Conservation (phyloP, 495 filamentous ascomycete genomes). For the Thermochaetoides thermophila region DNA sequence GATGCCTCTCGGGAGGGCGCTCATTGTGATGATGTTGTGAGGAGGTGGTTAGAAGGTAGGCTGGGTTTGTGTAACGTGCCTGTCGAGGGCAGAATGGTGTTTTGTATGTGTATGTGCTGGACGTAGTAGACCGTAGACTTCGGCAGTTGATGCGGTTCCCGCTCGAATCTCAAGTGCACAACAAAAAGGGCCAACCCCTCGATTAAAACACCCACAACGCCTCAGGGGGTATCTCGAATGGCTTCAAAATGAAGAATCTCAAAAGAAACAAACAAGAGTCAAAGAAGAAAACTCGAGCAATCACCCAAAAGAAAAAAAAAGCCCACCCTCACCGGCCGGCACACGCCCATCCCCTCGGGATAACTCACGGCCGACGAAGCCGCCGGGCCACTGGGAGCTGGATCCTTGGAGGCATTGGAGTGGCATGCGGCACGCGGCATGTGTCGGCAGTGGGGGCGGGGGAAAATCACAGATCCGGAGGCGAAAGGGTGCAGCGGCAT, state of each 20-base stretch:
- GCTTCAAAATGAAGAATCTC: neutral
- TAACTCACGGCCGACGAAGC: conserved; percentile 8
- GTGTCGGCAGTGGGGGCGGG: conserved; percentile 10
- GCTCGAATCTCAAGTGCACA: too few relatives aligned
- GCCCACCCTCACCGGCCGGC: neutral
- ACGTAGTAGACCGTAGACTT: neutral
- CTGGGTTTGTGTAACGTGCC: neutral
- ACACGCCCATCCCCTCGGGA: conserved; percentile 4
- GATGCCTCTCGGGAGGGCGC: conserved; percentile 37
- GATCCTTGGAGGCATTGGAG: too few relatives aligned
- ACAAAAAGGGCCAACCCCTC: neutral
- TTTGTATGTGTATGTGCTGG: too few relatives aligned
- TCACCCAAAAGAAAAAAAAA: conserved; percentile 2
- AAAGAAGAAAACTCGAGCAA: conserved; percentile 2
- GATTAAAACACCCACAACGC: neutral
- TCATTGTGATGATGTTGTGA: conserved; percentile 8
- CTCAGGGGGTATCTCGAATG: neutral
- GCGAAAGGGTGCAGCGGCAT: conserved; percentile 13
- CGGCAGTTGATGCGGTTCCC: conserved; percentile 2
- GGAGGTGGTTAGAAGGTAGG: neutral
- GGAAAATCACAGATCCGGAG: conserved; percentile 12
- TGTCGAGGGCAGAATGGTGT: too few relatives aligned
- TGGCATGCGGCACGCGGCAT: too few relatives aligned
- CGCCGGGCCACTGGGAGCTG: too few relatives aligned
- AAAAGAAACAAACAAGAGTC: neutral